Conservation (phyloP, 495 filamentous ascomycete genomes). For the Penicillium psychrofluorescens region DNA sequence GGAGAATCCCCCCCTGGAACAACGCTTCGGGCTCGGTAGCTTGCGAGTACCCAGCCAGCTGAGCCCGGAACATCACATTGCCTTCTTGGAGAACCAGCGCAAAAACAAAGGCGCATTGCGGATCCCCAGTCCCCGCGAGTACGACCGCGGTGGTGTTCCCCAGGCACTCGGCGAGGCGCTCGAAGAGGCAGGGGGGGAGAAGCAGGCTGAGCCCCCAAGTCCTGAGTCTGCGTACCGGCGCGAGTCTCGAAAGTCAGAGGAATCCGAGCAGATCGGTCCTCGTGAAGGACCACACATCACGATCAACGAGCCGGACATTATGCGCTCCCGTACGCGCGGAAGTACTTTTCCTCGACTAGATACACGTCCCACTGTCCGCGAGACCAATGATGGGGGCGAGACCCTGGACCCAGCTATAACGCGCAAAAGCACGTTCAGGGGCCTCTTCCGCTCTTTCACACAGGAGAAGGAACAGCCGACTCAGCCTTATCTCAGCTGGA, state of each 20-base stretch:
- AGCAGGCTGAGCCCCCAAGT: conserved; percentile 8
- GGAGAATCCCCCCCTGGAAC: conserved; percentile 3
- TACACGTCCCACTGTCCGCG: conserved; percentile 29
- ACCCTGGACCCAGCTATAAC: conserved; percentile 16
- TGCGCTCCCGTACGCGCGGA: conserved; percentile 22
- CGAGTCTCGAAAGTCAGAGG: conserved; percentile 14
- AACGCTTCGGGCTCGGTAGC: conserved; percentile 18
- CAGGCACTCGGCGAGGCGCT: conserved; percentile 49
- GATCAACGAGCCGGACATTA: conserved; percentile 52
- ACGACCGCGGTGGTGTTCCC: conserved; percentile 69
- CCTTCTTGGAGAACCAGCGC: conserved; percentile 79
- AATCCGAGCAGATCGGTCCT: conserved; percentile 18
- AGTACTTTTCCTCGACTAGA: conserved; percentile 35
- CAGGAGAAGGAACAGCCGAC: conserved; percentile 42
- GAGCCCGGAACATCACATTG: conserved; percentile 71
- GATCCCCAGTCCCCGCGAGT: conserved; percentile 83
- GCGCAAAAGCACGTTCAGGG: conserved; percentile 22
- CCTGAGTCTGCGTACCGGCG: conserved; percentile 7
- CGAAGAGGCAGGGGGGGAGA: conserved; percentile 15
- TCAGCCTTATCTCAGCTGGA: conserved; percentile 85
- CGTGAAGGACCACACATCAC: conserved; percentile 50
- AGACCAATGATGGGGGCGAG: conserved; percentile 11
- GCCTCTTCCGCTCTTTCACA: conserved; percentile 31
- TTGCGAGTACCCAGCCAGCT: conserved; percentile 44
- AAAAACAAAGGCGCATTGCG: conserved; percentile 66